These are phyloP conservation scores for Pythium biforme DNA, from an alignment of 352 stramenopile genomes.

Conservation along the genomic window DNA sequence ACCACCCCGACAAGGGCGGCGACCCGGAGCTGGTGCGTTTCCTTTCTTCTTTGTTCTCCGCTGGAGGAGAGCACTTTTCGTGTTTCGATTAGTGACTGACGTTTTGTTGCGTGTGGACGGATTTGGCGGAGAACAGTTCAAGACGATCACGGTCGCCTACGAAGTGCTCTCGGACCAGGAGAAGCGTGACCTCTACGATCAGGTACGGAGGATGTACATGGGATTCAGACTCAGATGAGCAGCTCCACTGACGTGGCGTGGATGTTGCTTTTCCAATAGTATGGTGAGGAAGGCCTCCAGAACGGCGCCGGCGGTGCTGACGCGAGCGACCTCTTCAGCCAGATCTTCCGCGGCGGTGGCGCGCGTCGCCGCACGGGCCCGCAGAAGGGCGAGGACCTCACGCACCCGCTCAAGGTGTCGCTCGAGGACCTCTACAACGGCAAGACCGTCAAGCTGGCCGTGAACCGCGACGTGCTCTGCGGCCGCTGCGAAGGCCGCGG, in stretches of 20 bases:
- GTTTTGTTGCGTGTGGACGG: no score
- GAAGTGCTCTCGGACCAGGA: conserved; percentile 96
- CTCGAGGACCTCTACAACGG: conserved; percentile 99
- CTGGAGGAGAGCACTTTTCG: background rate
- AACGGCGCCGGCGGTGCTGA: conserved; percentile 74
- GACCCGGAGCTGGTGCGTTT: conserved; percentile 89
- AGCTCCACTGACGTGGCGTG: conserved; percentile 1
- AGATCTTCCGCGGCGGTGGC: conserved; percentile 93
- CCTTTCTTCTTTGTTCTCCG: background rate
- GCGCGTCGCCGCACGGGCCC: conserved; percentile 73
- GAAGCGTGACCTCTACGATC: conserved; percentile 88
- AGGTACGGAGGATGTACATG: conserved; percentile 46
- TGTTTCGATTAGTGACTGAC: no score
- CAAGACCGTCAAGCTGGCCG: conserved; percentile 97
- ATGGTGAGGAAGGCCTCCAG: conserved; percentile 98
- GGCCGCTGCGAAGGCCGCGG: conserved; percentile 83
- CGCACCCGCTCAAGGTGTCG: conserved; percentile 94
- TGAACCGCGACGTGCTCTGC: conserved; percentile 95
- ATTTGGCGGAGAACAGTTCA: conserved; percentile 78
- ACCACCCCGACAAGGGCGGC: conserved; percentile 98
- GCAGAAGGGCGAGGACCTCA: conserved; percentile 95
- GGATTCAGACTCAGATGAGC: conserved; percentile 5
- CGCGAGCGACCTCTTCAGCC: conserved; percentile 94
- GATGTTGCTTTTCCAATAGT: conserved; percentile 32
- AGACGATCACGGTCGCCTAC: conserved; percentile 94